A percentile compares a stretch with the other conserved stretches of the same genome.
These are phyloP conservation scores for Warburgia ugandensis DNA, from an alignment of 164 flowering plant genomes.

Conservation along the genomic window DNA sequence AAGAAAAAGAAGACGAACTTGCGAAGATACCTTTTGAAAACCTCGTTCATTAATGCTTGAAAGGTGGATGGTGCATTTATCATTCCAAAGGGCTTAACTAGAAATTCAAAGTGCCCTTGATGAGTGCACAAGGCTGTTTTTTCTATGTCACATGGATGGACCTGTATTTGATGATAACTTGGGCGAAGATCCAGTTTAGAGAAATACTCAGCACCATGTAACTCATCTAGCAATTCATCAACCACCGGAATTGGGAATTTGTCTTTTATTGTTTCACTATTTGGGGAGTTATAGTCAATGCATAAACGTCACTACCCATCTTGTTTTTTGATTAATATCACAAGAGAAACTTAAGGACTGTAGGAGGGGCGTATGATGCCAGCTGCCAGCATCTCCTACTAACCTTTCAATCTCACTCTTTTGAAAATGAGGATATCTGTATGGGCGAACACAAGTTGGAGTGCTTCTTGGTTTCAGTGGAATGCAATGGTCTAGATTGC, in stretches of 20 bases:
- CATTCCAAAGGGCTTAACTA: neutral
- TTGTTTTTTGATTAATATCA: neutral
- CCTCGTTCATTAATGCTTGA: neutral
- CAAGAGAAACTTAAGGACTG: neutral
- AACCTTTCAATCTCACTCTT: neutral
- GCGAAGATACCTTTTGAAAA: neutral
- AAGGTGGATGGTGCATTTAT: neutral
- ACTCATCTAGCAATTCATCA: neutral
- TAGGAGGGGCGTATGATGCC: neutral
- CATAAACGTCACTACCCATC: neutral
- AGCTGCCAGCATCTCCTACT: neutral
- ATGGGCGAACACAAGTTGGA: no score
- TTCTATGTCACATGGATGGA: neutral
- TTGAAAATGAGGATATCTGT: slow-evolving; percentile 3
- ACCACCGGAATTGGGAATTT: neutral
- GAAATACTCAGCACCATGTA: neutral
- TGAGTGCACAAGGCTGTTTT: neutral
- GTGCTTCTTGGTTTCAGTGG: no score
- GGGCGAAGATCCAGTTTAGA: neutral
- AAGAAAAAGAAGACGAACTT: neutral
- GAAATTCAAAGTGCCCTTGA: neutral
- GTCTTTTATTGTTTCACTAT: neutral
- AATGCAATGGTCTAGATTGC: no score
- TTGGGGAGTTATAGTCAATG: neutral
- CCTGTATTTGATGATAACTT: neutral